Percentiles rank a stretch among this genome's conserved stretches.
Evolutionary conservation across 805 yeast species (phyloP).

Genomic region (Clavispora carvajalis): DNA sequence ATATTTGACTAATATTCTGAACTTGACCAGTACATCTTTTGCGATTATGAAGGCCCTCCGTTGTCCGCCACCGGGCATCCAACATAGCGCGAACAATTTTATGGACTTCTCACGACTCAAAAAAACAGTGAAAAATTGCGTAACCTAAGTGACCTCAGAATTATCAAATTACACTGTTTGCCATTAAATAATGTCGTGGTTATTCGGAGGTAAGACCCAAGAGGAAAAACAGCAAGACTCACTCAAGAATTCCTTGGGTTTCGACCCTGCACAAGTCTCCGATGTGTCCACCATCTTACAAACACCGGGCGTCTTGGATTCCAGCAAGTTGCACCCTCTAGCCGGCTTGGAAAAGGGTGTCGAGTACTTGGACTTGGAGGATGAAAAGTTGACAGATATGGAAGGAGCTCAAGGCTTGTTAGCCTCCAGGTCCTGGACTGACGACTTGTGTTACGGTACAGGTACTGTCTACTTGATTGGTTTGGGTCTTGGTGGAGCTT

Average conservation of each 20-base stretch:
- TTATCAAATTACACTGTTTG: background rate
- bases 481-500: constrained; percentile 82
- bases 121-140: constrained; percentile 5
- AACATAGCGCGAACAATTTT: background rate
- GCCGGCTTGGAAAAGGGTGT: constrained; percentile 89
- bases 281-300: constrained; percentile 61
- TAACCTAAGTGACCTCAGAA: background rate
- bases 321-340: constrained; percentile 77
- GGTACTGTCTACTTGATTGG: constrained; percentile 90
- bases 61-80: constrained; percentile 1
- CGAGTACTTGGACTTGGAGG: constrained; percentile 88
- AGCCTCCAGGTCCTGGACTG: constrained; percentile 97
- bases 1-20: too few species aligned
- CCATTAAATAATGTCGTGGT: constrained; percentile 41
- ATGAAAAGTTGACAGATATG: constrained; percentile 59
- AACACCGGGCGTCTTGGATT: constrained; percentile 59
- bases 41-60: background rate
- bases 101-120: constrained; percentile 1
- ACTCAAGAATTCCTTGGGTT: constrained; percentile 42
- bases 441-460: constrained; percentile 95
- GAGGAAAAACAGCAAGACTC: constrained; percentile 17
- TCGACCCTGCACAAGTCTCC: constrained; percentile 59
- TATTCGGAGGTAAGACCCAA: constrained; percentile 36
- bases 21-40: too few species aligned
- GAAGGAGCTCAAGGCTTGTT: constrained; percentile 88